Conservation (phyloP, 768 basidiomycete species). For the Galerina marginata region DNA sequence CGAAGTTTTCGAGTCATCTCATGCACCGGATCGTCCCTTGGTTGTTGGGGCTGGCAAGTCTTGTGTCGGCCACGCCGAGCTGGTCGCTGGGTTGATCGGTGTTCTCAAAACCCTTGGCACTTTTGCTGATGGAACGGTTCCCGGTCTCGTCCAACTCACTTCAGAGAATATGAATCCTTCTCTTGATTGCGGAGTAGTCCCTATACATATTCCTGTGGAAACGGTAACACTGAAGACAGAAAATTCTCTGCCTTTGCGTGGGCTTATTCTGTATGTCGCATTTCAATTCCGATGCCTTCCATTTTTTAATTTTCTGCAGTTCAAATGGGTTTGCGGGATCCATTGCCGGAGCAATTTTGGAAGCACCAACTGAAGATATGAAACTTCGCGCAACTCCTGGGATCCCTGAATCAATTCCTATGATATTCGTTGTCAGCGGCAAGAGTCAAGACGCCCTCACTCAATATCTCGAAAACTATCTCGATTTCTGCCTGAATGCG, state of each 20-base stretch:
- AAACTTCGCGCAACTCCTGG: conserved; percentile 11
- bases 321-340: conserved; percentile 44
- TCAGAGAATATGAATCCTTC: conserved; percentile 37
- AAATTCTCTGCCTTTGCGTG: conserved; percentile 26
- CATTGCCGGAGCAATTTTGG: conserved; percentile 37
- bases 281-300: neutral
- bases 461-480: conserved; percentile 35
- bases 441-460: conserved; percentile 36
- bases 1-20: conserved; percentile 37
- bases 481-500: conserved; percentile 35
- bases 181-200: conserved; percentile 35
- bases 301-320: conserved; percentile 20
- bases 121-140: conserved; percentile 30
- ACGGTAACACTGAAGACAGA: conserved; percentile 22
- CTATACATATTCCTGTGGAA: conserved; percentile 33
- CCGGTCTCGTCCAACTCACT: conserved; percentile 38
- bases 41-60: conserved; percentile 40
- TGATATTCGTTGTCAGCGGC: conserved; percentile 41
- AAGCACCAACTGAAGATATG: conserved; percentile 29
- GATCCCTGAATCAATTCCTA: conserved; percentile 22
- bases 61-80: conserved; percentile 40
- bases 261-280: conserved; percentile 34
- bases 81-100: conserved; percentile 37
- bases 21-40: conserved; percentile 33
- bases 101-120: conserved; percentile 35